Conservation (phyloP, 768 basidiomycete species). For the Podaxis sp. region DNA sequence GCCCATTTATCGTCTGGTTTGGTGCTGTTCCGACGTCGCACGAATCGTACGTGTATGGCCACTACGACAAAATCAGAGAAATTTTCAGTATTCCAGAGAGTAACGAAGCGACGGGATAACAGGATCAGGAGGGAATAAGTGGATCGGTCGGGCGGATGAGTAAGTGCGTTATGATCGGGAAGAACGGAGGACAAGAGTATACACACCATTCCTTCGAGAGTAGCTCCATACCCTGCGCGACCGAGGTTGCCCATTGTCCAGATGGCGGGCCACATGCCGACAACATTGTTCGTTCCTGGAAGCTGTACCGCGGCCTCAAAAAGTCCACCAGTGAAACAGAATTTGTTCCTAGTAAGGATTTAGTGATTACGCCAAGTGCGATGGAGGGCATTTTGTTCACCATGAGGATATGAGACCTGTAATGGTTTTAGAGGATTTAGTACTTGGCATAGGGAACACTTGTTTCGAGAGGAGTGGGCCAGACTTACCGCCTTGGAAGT, state of each 20-base stretch:
- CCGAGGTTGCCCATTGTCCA: constrained; percentile 71
- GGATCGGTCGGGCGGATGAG: not conserved
- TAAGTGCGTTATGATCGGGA: not conserved
- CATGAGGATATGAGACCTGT: constrained; percentile 39
- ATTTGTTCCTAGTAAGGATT: constrained; percentile 56
- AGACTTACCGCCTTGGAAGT: constrained; percentile 57
- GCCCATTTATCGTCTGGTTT: constrained; percentile 69
- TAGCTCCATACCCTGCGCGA: constrained; percentile 81
- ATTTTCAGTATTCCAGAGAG: not conserved
- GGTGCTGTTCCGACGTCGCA: constrained; percentile 79
- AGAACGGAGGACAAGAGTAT: not conserved
- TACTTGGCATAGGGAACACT: not conserved
- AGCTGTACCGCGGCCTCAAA: constrained; percentile 58
- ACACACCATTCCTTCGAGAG: constrained; percentile 72
- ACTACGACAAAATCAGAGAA: constrained; percentile 32
- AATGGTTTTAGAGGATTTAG: constrained; percentile 25
- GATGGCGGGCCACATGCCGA: constrained; percentile 70
- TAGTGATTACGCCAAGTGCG: not conserved
- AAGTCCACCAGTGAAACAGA: constrained; percentile 80
- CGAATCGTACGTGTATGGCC: constrained; percentile 75
- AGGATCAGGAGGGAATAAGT: not conserved
- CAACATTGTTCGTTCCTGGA: constrained; percentile 58
- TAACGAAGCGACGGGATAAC: not conserved
- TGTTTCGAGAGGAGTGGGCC: not conserved
- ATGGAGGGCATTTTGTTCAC: constrained; percentile 29